These are phyloP conservation scores for Sphagnum fallax DNA, from an alignment of 228 moss, liverwort and hornwort species.

Conservation along the genomic window DNA sequence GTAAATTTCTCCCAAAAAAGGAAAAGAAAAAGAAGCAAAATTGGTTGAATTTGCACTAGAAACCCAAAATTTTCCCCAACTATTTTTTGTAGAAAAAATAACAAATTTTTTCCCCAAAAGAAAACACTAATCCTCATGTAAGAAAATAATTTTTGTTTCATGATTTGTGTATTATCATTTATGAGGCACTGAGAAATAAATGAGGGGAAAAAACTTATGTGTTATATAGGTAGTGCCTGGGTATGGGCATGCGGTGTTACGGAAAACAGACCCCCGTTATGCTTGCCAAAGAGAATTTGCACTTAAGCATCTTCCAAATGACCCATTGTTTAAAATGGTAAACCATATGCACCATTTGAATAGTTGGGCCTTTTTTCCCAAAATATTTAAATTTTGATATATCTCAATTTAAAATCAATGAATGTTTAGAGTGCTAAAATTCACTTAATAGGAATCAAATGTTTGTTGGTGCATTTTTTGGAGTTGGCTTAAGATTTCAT, in stretches of 20 bases:
- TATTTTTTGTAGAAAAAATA: too few species aligned
- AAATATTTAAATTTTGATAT: too few species aligned
- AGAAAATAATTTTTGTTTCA: too few species aligned
- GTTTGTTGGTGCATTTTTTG: background rate
- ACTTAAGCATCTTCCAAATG: slow-evolving; percentile 77
- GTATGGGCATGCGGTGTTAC: slow-evolving; percentile 79
- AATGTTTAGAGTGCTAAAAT: background rate
- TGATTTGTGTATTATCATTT: too few species aligned
- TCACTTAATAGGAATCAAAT: background rate
- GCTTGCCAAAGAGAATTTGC: slow-evolving; percentile 87
- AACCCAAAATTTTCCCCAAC: too few species aligned
- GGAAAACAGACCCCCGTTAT: slow-evolving; percentile 89
- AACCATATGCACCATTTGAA: background rate
- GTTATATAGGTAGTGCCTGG: slow-evolving; percentile 62
- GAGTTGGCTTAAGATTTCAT: background rate
- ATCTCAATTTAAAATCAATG: background rate
- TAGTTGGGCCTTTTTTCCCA: background rate
- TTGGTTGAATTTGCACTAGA: too few species aligned
- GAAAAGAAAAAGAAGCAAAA: too few species aligned
- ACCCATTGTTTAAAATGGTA: slow-evolving; percentile 80
- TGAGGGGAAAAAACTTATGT: too few species aligned
- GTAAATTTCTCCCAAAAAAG: too few species aligned
- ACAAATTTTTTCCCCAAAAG: too few species aligned
- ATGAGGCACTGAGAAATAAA: slow-evolving; percentile 10
- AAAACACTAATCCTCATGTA: too few species aligned